Conservation (phyloP, 768 basidiomycete genomes). For the Russula sp. region DNA sequence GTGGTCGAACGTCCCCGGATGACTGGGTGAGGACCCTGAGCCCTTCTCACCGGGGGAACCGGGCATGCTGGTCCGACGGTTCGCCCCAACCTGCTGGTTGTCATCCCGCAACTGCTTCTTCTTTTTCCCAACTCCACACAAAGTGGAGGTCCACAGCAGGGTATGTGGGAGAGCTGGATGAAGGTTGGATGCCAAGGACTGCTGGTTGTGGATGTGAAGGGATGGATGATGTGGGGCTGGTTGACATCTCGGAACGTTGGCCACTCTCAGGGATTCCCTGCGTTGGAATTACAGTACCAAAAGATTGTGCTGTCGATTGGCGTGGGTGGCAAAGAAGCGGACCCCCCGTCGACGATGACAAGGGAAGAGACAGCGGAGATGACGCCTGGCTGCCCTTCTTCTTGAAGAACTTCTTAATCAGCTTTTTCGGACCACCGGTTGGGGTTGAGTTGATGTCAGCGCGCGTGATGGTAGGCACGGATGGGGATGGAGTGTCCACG, state of each 20-base stretch:
- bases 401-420: slow-evolving; percentile 70
- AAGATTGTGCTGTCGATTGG: slow-evolving; percentile 1
- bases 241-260: slow-evolving; percentile 9
- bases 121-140: slow-evolving; percentile 62
- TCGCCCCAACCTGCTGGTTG: neutral
- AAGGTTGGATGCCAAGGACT: slow-evolving; percentile 64
- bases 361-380: slow-evolving; percentile 9
- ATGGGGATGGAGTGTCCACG: slow-evolving; percentile 12
- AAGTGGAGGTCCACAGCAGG: slow-evolving; percentile 59
- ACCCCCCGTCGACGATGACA: slow-evolving; percentile 2
- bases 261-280: slow-evolving; percentile 19
- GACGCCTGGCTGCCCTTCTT: slow-evolving; percentile 34
- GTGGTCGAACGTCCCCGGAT: neutral
- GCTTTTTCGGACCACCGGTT: no score
- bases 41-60: neutral
- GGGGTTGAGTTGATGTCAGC: no score
- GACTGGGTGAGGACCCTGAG: slow-evolving; percentile 7
- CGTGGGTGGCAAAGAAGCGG: slow-evolving; percentile 6
- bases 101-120: slow-evolving; percentile 4
- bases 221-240: neutral
- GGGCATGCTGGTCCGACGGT: no score
- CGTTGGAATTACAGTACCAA: slow-evolving; percentile 4
- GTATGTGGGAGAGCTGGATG: slow-evolving; percentile 42
- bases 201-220: slow-evolving; percentile 32
- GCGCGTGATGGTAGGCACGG: slow-evolving; percentile 23